Conservation (phyloP, 1,139 yeast genomes). For the Williopsis jadinii region DNA sequence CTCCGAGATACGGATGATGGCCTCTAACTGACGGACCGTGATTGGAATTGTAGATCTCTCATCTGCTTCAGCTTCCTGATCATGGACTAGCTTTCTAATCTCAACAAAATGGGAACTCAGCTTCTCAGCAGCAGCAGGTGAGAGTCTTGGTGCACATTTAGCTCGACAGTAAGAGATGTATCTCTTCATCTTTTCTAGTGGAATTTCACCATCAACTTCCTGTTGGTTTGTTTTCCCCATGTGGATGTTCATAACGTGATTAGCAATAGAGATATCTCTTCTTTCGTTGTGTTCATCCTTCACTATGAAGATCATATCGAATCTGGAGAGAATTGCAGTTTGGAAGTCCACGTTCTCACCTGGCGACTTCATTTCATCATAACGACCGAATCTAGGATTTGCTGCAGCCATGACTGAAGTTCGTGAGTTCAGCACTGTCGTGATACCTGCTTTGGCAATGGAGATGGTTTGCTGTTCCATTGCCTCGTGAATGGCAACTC, state of each 20-base stretch:
- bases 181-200: conserved; percentile 84
- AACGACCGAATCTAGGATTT: conserved; percentile 93
- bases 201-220: conserved; percentile 75
- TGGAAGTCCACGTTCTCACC: conserved; percentile 98
- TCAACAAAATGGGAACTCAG: conserved; percentile 92
- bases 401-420: conserved; percentile 98
- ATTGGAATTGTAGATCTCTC: conserved; percentile 95
- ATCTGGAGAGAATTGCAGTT: conserved; percentile 92
- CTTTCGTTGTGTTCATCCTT: conserved; percentile 89
- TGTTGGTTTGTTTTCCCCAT: conserved; percentile 53
- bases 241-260: conserved; percentile 92
- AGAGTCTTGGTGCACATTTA: conserved; percentile 87
- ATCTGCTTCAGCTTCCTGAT: conserved; percentile 73
- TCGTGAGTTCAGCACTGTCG: conserved; percentile 90
- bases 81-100: conserved; percentile 77
- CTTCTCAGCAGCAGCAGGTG: conserved; percentile 85
- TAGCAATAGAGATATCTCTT: conserved; percentile 85
- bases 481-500: conserved; percentile 99
- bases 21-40: conserved; percentile 95
- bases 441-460: conserved; percentile 98
- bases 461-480: conserved; percentile 99
- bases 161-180: conserved; percentile 86
- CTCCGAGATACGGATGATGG: conserved; percentile 93
- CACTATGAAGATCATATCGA: conserved; percentile 96
- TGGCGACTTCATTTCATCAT: conserved; percentile 92